Percentiles rank a stretch among this genome's conserved stretches.
phyloP scores from a whole-genome alignment of 306 rosid species.

The Dalbergia cultrata region DNA sequence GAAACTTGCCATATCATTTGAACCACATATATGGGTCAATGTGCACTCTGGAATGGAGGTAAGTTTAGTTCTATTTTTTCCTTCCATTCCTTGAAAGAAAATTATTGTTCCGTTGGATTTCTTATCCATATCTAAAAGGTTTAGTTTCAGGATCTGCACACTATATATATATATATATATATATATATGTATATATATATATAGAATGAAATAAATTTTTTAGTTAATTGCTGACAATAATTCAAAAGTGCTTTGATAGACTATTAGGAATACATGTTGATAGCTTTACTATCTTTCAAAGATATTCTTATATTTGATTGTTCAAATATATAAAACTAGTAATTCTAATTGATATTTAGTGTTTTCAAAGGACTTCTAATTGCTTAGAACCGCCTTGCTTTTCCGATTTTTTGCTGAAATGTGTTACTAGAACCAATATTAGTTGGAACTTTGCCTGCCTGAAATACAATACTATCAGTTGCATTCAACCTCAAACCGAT shows the following conservation, averaged over 20 bases:
- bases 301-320: not conserved
- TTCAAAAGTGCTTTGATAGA: constrained; percentile 18
- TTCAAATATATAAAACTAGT: constrained; percentile 1
- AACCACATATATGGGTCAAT: constrained; percentile 95
- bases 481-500: too few species aligned
- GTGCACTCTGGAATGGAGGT: constrained; percentile 99
- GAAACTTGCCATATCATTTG: constrained; percentile 85
- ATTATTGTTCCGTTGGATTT: constrained; percentile 19
- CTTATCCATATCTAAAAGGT: constrained; percentile 9
- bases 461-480: not conserved
- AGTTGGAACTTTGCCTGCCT: constrained; percentile 1
- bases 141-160: too few species aligned
- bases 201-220: constrained; percentile 25
- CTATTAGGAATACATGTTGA: not conserved
- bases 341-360: not conserved
- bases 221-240: constrained; percentile 17
- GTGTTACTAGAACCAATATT: constrained; percentile 16
- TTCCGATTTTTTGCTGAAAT: constrained; percentile 18
- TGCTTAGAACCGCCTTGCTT: not conserved
- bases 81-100: constrained; percentile 12
- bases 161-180: too few species aligned
- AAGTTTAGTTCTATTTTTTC: constrained; percentile 33
- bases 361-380: constrained; percentile 4
- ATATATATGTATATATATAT: too few species aligned
- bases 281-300: not conserved